Conservation (phyloP, 208 protist genomes). For the Balamuthia mandrillaris region DNA sequence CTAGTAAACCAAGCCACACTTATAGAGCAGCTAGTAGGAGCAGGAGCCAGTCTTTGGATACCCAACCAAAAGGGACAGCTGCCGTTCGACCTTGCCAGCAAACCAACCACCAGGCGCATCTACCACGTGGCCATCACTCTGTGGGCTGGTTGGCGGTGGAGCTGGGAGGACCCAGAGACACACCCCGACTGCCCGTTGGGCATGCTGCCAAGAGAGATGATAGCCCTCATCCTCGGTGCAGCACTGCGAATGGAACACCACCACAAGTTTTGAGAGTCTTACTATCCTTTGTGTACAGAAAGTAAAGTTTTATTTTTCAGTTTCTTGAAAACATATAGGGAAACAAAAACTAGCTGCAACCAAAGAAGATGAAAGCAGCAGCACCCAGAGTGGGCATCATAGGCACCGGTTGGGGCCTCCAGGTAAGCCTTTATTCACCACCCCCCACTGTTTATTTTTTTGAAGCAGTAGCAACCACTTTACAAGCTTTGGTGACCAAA, state of each 20-base stretch:
- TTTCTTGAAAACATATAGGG: neutral
- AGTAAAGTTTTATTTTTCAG: neutral
- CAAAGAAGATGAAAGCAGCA: neutral
- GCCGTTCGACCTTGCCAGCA: no score
- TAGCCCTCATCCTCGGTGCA: neutral
- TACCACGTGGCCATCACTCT: no score
- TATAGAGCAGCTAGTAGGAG: neutral
- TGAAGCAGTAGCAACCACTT: neutral
- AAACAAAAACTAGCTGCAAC: neutral
- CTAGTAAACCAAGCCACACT: neutral
- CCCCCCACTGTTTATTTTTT: neutral
- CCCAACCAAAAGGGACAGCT: neutral
- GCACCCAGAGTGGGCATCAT: constrained; percentile 42
- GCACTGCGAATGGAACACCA: neutral
- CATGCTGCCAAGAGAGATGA: neutral
- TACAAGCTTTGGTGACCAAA: neutral
- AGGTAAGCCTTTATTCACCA: neutral
- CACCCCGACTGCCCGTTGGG: no score
- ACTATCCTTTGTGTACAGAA: neutral
- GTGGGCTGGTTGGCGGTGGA: no score
- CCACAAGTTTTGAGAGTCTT: neutral
- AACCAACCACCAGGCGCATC: no score
- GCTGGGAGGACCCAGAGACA: no score
- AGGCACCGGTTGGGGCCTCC: constrained; percentile 50
- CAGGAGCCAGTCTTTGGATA: neutral